Conservation (phyloP, 768 basidiomycete genomes). For the Hortiboletus flavorubellus region DNA sequence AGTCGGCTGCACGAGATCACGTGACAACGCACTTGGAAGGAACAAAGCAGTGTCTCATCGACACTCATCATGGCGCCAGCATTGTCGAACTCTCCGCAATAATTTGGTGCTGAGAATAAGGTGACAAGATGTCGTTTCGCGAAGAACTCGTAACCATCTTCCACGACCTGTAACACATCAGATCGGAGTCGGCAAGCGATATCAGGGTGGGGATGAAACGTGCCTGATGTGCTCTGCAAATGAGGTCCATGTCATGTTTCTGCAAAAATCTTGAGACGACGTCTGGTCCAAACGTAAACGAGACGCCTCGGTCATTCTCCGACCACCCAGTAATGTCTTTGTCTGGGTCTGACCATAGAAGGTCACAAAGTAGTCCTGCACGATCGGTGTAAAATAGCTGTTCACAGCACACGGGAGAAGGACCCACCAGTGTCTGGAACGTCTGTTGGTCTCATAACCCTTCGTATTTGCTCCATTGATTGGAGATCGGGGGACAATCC, state of each 20-base stretch:
- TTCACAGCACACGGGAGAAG: background rate
- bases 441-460: constrained; percentile 98
- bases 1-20: background rate
- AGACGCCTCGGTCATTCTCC: constrained; percentile 98
- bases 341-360: constrained; percentile 99
- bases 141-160: constrained; percentile 99
- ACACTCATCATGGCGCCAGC: constrained; percentile 99
- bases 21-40: constrained; percentile 78
- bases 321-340: constrained; percentile 99
- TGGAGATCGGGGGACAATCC: constrained; percentile 96
- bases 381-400: constrained; percentile 6
- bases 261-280: constrained; percentile 97
- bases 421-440: constrained; percentile 92
- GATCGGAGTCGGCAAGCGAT: constrained; percentile 1
- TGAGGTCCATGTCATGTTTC: constrained; percentile 99
- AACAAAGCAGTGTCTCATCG: constrained; percentile 94
- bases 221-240: constrained; percentile 97
- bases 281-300: constrained; percentile 98
- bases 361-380: constrained; percentile 87
- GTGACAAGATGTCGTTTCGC: constrained; percentile 97
- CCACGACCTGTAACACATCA: constrained; percentile 69
- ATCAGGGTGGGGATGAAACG: constrained; percentile 25
- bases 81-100: constrained; percentile 97
- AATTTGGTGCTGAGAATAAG: constrained; percentile 94
- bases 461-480: constrained; percentile 99